Evolutionary conservation across 129 eudicot genomes (phyloP).

Genomic region (Centrapalus pauciflorus): DNA sequence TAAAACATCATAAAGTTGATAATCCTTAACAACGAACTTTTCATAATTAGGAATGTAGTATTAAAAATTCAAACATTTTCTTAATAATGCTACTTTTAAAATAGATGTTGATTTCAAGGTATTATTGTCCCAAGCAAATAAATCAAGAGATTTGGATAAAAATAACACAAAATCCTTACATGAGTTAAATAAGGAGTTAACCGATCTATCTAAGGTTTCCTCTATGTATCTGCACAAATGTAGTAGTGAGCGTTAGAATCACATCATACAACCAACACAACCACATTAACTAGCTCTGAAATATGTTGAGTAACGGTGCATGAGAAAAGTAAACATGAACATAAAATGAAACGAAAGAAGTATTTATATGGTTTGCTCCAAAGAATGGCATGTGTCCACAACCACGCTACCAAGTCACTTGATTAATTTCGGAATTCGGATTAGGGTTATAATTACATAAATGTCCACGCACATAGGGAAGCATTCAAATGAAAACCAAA

Average conservation of each 20-base stretch:
- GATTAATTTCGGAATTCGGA: no score
- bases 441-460: no score
- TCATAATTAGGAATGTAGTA: neutral
- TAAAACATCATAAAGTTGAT: neutral
- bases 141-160: neutral
- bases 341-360: no score
- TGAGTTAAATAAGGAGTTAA: neutral
- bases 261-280: neutral
- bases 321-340: no score
- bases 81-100: neutral
- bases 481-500: no score
- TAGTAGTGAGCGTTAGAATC: conserved; percentile 2
- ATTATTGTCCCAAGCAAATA: neutral
- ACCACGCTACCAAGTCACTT: no score
- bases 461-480: no score
- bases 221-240: conserved; percentile 17
- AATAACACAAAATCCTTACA: conserved; percentile 14
- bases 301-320: no score
- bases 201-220: conserved; percentile 16
- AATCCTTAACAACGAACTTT: neutral
- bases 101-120: neutral
- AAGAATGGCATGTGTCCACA: no score
- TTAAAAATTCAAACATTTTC: neutral
- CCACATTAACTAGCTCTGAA: no score
- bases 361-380: no score